Evolutionary conservation across 805 yeast species (phyloP).

Genomic region (Suhomyces canberraensis): DNA sequence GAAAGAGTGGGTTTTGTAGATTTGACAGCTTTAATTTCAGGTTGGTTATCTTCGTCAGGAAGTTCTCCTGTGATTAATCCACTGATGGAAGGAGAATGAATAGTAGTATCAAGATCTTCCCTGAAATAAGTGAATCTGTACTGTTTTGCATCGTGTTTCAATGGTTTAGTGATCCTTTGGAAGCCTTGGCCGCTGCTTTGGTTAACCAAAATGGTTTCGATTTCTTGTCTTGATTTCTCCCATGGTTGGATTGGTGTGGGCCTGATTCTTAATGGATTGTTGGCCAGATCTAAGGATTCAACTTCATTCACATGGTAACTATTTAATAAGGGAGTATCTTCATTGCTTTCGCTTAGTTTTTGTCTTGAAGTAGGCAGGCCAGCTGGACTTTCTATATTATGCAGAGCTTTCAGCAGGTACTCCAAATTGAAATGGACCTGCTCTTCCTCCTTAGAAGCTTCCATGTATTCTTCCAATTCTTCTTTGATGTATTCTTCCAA

Average conservation of each 20-base stretch:
- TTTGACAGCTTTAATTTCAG: not conserved
- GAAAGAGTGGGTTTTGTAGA: not conserved
- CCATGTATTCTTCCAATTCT: conserved; percentile 46
- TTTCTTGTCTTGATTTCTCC: conserved; percentile 40
- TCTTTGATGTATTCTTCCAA: conserved; percentile 74
- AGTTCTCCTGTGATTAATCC: conserved; percentile 47
- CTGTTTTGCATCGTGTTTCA: conserved; percentile 12
- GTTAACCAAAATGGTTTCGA: conserved; percentile 27
- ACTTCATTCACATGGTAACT: conserved; percentile 32
- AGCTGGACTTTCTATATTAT: conserved; percentile 1
- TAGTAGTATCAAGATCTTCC: conserved; percentile 83
- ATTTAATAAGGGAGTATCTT: conserved; percentile 28
- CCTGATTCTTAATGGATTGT: conserved; percentile 51
- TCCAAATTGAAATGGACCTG: conserved; percentile 28
- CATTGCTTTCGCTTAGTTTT: conserved; percentile 8
- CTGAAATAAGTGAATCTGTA: conserved; percentile 89
- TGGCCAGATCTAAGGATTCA: conserved; percentile 37
- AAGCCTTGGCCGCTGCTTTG: conserved; percentile 2
- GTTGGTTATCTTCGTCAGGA: not conserved
- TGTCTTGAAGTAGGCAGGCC: conserved; percentile 9
- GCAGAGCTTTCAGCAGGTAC: conserved; percentile 31
- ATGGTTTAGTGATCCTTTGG: too few species aligned
- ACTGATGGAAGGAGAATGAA: conserved; percentile 84
- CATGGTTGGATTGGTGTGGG: conserved; percentile 78
- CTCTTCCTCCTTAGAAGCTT: conserved; percentile 19